Evolutionary conservation across 2,329 filamentous ascomycete species (phyloP).

Genomic region (Albifimbria verrucaria): DNA sequence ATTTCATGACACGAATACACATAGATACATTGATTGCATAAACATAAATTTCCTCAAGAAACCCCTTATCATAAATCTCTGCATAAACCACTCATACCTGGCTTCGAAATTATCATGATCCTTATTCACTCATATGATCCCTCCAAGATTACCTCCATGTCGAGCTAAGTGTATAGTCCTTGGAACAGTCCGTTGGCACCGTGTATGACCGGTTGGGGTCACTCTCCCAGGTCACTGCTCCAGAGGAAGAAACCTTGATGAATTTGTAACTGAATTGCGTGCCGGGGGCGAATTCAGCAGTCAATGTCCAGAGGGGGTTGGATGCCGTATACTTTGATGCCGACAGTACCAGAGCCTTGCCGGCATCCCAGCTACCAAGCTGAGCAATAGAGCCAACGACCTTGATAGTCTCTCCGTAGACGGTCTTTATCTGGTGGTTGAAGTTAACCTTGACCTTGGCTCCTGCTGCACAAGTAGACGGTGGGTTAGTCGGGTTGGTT

Average conservation of each 20-base stretch:
- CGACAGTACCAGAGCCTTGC: conserved; percentile 43
- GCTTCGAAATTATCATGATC: too few species aligned
- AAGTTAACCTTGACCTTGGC: conserved; percentile 38
- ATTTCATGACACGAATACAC: too few species aligned
- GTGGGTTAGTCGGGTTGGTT: conserved; percentile 14
- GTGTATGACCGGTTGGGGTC: conserved; percentile 40
- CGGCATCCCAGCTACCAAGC: conserved; percentile 47
- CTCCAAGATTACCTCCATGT: conserved; percentile 7
- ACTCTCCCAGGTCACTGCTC: conserved; percentile 53
- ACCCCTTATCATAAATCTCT: too few species aligned
- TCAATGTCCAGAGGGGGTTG: conserved; percentile 53
- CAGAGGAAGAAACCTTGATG: conserved; percentile 46
- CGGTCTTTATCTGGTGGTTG: conserved; percentile 39
- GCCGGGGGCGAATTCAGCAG: conserved; percentile 47
- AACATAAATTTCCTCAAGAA: too few species aligned
- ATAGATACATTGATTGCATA: too few species aligned
- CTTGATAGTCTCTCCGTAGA: conserved; percentile 48
- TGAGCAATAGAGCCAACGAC: conserved; percentile 36
- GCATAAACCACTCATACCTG: too few species aligned
- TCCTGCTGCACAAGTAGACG: conserved; percentile 6
- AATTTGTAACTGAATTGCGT: conserved; percentile 57
- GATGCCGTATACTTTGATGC: conserved; percentile 48
- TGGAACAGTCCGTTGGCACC: conserved; percentile 8
- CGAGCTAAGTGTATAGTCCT: conserved; percentile 3
- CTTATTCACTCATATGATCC: too few species aligned